A percentile compares a stretch with the other conserved stretches of the same genome.
Conservation (phyloP, 1,139 yeast genomes). For the Hemisphaericaspora subhashii region DNA sequence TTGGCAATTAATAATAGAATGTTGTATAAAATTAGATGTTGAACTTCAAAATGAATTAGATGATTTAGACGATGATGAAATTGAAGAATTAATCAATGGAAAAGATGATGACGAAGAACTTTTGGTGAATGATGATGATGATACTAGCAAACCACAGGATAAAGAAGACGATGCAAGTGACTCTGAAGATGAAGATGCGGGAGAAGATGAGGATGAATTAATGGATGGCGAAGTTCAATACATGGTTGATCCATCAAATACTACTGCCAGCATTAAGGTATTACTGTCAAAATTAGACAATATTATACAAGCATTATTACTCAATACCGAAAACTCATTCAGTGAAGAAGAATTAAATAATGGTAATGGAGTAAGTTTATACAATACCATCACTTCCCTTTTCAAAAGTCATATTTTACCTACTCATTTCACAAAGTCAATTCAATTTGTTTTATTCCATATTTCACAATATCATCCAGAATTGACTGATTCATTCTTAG, state of each 20-base stretch:
- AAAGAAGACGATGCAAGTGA: conserved; percentile 25
- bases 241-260: conserved; percentile 37
- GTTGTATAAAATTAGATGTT: conserved; percentile 85
- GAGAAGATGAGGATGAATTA: conserved; percentile 26
- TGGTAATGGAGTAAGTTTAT: conserved; percentile 72
- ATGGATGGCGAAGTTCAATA: conserved; percentile 43
- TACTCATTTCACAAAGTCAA: conserved; percentile 88
- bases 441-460: conserved; percentile 82
- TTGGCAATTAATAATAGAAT: conserved; percentile 81
- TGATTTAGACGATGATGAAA: conserved; percentile 75
- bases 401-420: conserved; percentile 85
- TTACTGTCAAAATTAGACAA: conserved; percentile 70
- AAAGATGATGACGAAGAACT: conserved; percentile 42
- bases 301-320: conserved; percentile 56
- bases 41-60: conserved; percentile 88
- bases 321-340: conserved; percentile 49
- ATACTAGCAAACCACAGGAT: conserved; percentile 23
- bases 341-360: conserved; percentile 51
- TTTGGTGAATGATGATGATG: conserved; percentile 14
- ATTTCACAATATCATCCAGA: conserved; percentile 81
- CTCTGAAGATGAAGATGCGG: conserved; percentile 22
- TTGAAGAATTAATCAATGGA: conserved; percentile 60
- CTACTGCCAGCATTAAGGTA: conserved; percentile 54
- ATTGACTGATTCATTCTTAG: conserved; percentile 81
- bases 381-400: conserved; percentile 70